Evolutionary conservation across 495 filamentous ascomycete species (phyloP).

Genomic region (Tuber magnatum): DNA sequence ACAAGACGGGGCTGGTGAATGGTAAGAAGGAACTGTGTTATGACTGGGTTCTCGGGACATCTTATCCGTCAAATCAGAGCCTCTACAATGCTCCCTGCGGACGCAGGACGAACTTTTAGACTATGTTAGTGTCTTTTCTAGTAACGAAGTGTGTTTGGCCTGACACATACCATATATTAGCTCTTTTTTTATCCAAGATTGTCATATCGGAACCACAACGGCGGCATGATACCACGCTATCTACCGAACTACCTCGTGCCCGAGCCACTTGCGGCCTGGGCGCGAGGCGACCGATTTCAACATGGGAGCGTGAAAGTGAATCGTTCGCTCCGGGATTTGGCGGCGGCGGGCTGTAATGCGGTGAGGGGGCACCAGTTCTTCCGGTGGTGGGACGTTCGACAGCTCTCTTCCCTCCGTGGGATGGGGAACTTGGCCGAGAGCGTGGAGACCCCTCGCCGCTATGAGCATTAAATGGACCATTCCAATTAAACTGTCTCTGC

Average conservation of each 20-base stretch:
- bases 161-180: background rate
- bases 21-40: background rate
- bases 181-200: background rate
- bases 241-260: background rate
- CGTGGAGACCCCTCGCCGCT: slow-evolving; percentile 5
- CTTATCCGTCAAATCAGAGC: background rate
- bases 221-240: background rate
- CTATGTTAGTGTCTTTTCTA: background rate
- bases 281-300: background rate
- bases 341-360: slow-evolving; percentile 32
- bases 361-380: slow-evolving; percentile 18
- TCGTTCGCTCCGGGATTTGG: slow-evolving; percentile 1
- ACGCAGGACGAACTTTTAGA: background rate
- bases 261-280: background rate
- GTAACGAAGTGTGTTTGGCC: background rate
- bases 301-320: background rate
- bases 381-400: background rate
- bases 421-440: slow-evolving; percentile 19
- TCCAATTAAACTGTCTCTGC: background rate
- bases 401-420: slow-evolving; percentile 8
- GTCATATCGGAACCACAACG: background rate
- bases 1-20: background rate
- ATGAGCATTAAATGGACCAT: background rate
- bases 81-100: background rate
- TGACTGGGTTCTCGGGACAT: background rate